phyloP scores from a whole-genome alignment of 805 yeast genomes.

The Ogataea minuta region DNA sequence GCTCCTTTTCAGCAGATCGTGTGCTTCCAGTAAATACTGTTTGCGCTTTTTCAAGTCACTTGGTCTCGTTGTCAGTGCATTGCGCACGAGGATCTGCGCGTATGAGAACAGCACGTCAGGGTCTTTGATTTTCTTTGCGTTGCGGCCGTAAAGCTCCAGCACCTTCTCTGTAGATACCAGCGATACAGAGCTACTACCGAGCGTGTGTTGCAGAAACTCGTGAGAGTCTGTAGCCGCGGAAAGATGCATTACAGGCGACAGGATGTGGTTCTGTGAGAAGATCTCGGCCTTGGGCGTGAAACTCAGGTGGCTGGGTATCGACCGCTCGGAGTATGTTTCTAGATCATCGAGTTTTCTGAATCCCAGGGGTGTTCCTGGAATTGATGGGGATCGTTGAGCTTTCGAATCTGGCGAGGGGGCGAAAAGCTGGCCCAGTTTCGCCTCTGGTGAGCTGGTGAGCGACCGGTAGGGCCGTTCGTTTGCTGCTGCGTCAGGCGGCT shows the following conservation, averaged over 20 bases:
- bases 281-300: constrained; percentile 14
- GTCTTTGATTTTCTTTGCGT: constrained; percentile 81
- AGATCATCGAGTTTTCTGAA: constrained; percentile 3
- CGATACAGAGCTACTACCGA: constrained; percentile 27
- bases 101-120: constrained; percentile 85
- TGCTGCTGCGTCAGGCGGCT: not conserved
- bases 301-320: constrained; percentile 13
- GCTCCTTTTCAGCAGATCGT: constrained; percentile 47
- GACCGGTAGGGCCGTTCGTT: not conserved
- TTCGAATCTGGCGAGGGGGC: not conserved
- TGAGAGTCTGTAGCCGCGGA: constrained; percentile 17
- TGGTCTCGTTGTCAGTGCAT: constrained; percentile 19
- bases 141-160: constrained; percentile 80
- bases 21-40: constrained; percentile 75
- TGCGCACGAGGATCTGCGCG: constrained; percentile 70
- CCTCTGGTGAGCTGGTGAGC: constrained; percentile 3
- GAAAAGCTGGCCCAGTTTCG: not conserved
- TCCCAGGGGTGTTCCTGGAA: constrained; percentile 17
- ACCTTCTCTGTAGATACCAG: constrained; percentile 54
- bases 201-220: constrained; percentile 15
- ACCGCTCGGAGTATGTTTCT: constrained; percentile 9
- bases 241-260: constrained; percentile 18
- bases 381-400: constrained; percentile 2
- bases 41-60: constrained; percentile 38
- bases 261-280: constrained; percentile 10